phyloP scores from a whole-genome alignment of 768 basidiomycete genomes.

The Termitomyces sp. region DNA sequence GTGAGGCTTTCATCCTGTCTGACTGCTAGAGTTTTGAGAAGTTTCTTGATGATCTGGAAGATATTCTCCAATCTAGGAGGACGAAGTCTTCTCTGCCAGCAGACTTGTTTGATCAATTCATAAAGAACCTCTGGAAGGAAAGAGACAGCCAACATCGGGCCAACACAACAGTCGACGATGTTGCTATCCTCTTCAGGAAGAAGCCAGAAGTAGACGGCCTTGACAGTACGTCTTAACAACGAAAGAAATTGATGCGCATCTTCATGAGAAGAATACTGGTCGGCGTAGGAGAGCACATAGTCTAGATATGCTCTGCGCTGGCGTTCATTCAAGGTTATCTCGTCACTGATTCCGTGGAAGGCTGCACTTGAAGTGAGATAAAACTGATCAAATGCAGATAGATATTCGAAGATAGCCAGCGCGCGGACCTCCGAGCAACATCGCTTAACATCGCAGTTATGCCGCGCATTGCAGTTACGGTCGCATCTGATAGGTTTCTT shows the following conservation, averaged over 20 bases:
- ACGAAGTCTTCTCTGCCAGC: not conserved
- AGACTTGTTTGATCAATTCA: not conserved
- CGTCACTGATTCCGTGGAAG: not conserved
- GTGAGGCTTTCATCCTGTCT: not conserved
- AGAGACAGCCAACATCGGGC: constrained; percentile 1
- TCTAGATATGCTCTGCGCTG: not conserved
- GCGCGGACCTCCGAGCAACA: constrained; percentile 7
- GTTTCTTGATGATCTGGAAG: not conserved
- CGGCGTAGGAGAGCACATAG: not conserved
- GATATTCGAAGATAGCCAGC: constrained; percentile 6
- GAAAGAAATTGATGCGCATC: not conserved
- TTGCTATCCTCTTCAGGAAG: not conserved
- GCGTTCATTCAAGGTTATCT: not conserved
- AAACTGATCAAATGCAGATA: constrained; percentile 1
- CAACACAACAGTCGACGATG: not conserved
- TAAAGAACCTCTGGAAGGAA: not conserved
- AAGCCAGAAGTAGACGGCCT: constrained; percentile 2
- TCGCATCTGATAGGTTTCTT: not conserved
- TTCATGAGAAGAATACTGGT: not conserved
- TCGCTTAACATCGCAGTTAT: not conserved
- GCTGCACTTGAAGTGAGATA: not conserved
- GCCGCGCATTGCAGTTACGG: not conserved
- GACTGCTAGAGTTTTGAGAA: not conserved
- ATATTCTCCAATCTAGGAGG: not conserved
- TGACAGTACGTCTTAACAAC: constrained; percentile 1